Conservation (phyloP, 176 grass and related monocot genomes). For the Canna indica region DNA sequence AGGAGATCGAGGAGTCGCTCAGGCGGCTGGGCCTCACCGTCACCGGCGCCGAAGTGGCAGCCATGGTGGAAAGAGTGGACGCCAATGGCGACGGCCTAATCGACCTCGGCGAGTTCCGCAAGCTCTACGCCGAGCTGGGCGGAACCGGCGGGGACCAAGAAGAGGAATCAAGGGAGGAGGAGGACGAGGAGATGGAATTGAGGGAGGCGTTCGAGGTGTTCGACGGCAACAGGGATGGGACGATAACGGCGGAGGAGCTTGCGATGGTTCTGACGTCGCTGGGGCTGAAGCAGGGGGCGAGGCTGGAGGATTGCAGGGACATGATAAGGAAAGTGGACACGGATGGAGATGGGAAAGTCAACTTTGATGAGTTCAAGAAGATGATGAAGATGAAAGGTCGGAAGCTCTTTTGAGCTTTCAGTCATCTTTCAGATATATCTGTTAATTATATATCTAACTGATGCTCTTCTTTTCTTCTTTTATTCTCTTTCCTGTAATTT, state of each 20-base stretch:
- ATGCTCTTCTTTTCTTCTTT: background rate
- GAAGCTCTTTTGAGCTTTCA: slow-evolving; percentile 6
- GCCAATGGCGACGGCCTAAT: slow-evolving; percentile 80
- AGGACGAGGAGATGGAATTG: slow-evolving; percentile 57
- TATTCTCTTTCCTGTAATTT: background rate
- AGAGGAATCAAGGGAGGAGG: slow-evolving; percentile 11
- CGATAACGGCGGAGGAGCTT: slow-evolving; percentile 84
- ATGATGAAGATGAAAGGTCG: slow-evolving; percentile 48
- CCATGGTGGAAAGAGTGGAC: slow-evolving; percentile 54
- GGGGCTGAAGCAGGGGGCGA: slow-evolving; percentile 48
- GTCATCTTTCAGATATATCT: background rate
- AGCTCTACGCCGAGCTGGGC: slow-evolving; percentile 44
- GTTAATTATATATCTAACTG: background rate
- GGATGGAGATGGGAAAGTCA: slow-evolving; percentile 87
- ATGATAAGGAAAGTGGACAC: slow-evolving; percentile 79
- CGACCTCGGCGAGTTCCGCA: slow-evolving; percentile 72
- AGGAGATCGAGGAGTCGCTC: slow-evolving; percentile 71
- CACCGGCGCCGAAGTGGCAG: slow-evolving; percentile 30
- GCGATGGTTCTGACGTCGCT: slow-evolving; percentile 56
- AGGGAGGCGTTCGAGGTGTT: slow-evolving; percentile 88
- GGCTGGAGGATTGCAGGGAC: slow-evolving; percentile 57
- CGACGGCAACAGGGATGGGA: slow-evolving; percentile 79
- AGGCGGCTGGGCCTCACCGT: slow-evolving; percentile 45
- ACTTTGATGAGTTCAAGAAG: slow-evolving; percentile 91
- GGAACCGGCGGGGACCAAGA: slow-evolving; percentile 8